Evolutionary conservation across 1,139 yeast species (phyloP).

Genomic region (Pichia sp.): DNA sequence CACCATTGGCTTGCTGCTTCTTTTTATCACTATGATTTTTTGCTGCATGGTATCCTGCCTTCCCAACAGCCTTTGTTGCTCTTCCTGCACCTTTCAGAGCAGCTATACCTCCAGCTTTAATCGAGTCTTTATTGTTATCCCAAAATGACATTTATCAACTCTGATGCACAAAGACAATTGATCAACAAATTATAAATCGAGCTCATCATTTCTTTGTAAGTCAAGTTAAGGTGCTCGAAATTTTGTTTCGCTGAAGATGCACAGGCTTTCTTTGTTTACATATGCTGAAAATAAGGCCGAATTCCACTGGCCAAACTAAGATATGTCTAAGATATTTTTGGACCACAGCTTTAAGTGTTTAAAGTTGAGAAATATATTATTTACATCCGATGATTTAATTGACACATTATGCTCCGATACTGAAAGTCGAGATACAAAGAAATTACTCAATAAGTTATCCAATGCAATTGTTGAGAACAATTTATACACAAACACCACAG

Average conservation of each 20-base stretch:
- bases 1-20: not conserved
- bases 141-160: slow-evolving; percentile 42
- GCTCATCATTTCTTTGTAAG: too few species aligned
- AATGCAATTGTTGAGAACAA: slow-evolving; percentile 16
- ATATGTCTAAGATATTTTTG: slow-evolving; percentile 26
- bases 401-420: slow-evolving; percentile 21
- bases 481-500: too few species aligned
- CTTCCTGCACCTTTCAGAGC: slow-evolving; percentile 43
- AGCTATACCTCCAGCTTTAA: slow-evolving; percentile 41
- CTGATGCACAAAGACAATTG: too few species aligned
- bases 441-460: slow-evolving; percentile 10
- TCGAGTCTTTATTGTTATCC: slow-evolving; percentile 45
- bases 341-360: slow-evolving; percentile 20
- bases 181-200: too few species aligned
- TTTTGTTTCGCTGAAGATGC: too few species aligned
- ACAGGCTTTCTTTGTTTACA: too few species aligned
- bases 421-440: slow-evolving; percentile 3
- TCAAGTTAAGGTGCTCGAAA: too few species aligned
- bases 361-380: slow-evolving; percentile 9
- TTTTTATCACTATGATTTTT: slow-evolving; percentile 32
- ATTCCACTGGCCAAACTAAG: not conserved
- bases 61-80: slow-evolving; percentile 37
- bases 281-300: too few species aligned
- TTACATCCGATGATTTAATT: slow-evolving; percentile 12
- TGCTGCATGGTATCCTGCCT: slow-evolving; percentile 44